phyloP scores from a whole-genome alignment of 768 basidiomycete species.

The Lactifluus subvellereus region DNA sequence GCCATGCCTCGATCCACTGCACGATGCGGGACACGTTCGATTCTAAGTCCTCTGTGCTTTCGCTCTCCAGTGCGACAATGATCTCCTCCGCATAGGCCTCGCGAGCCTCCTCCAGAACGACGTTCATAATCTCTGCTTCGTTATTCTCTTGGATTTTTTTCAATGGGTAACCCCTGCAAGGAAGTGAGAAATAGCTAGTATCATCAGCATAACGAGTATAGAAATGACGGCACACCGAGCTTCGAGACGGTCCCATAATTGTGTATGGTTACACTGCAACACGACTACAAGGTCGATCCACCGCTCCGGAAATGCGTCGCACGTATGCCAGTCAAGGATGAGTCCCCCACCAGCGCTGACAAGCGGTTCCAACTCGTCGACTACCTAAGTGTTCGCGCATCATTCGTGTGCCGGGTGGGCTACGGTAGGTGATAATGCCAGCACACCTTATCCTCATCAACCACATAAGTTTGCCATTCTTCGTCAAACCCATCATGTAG shows the following conservation, averaged over 20 bases:
- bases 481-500: constrained; percentile 84
- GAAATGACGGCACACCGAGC: constrained; percentile 52
- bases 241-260: constrained; percentile 87
- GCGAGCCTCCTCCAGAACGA: constrained; percentile 82
- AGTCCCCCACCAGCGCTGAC: constrained; percentile 59
- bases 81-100: constrained; percentile 83
- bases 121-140: constrained; percentile 96
- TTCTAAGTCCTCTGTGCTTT: constrained; percentile 73
- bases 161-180: constrained; percentile 67
- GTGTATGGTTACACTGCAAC: constrained; percentile 79
- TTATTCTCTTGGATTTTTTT: constrained; percentile 99
- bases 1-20: constrained; percentile 83
- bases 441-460: constrained; percentile 91
- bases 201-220: background rate
- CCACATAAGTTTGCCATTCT: constrained; percentile 91
- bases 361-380: constrained; percentile 82
- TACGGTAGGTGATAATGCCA: background rate
- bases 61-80: constrained; percentile 78
- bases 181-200: background rate
- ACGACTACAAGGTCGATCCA: constrained; percentile 97
- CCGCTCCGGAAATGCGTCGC: constrained; percentile 89
- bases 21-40: constrained; percentile 81
- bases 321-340: constrained; percentile 93
- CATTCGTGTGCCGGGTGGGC: background rate
- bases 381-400: constrained; percentile 44